Evolutionary conservation across 306 rosid genomes (phyloP).

Genomic region (Ormosia emarginata): DNA sequence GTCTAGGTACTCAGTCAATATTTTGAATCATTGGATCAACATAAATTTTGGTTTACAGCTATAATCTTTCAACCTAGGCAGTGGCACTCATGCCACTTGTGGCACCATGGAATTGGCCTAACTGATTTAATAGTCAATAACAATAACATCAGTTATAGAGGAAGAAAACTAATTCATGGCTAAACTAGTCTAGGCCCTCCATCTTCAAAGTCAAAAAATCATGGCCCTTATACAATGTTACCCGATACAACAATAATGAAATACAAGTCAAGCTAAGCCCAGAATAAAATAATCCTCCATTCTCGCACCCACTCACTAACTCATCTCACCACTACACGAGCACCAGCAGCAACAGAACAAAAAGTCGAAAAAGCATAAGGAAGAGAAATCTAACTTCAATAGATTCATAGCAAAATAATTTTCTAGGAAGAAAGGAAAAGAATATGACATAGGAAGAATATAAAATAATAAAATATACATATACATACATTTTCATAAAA

Average conservation of each 20-base stretch:
- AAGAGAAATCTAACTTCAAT: neutral
- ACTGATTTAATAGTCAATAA: neutral
- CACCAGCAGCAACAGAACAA: neutral
- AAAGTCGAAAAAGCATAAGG: neutral
- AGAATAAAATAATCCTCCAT: neutral
- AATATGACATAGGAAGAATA: neutral
- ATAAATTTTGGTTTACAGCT: too few species aligned
- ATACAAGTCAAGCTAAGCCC: neutral
- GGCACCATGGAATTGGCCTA: too few species aligned
- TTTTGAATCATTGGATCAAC: too few species aligned
- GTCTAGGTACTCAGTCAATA: too few species aligned
- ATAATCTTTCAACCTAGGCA: too few species aligned
- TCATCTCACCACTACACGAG: slow-evolving; percentile 1
- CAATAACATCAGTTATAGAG: neutral
- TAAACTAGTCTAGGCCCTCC: neutral
- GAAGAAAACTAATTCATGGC: neutral
- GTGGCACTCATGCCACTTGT: too few species aligned
- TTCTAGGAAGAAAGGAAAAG: neutral
- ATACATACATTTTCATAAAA: slow-evolving; percentile 36
- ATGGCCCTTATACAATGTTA: neutral
- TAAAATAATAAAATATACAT: slow-evolving; percentile 12
- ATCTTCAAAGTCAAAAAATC: neutral
- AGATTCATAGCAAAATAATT: neutral
- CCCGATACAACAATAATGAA: neutral
- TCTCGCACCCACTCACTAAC: neutral